Percentiles rank a stretch among this genome's conserved stretches.
phyloP scores from a whole-genome alignment of 2,329 filamentous ascomycete species.

The Rasamsonia emersonii region DNA sequence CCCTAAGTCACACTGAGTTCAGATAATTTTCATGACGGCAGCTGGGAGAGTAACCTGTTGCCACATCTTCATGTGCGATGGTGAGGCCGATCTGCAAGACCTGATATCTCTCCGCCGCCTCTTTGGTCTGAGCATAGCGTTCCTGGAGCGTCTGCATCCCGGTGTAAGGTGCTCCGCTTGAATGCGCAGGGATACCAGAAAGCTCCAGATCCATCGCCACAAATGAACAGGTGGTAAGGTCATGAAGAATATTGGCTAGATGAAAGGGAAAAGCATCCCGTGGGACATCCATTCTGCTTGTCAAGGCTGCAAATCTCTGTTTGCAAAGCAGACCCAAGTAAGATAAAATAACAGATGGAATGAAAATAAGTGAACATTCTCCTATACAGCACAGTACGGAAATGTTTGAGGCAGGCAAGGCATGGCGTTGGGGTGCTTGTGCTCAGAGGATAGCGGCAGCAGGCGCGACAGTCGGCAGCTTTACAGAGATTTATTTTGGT shows the following conservation, averaged over 20 bases:
- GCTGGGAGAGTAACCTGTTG: conserved; percentile 33
- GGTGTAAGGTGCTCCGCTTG: conserved; percentile 22
- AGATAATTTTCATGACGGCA: not conserved
- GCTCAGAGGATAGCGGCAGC: too few species aligned
- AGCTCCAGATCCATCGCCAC: conserved; percentile 60
- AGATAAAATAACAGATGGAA: not conserved
- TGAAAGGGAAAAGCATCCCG: conserved; percentile 40
- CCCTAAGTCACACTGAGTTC: conserved; percentile 21
- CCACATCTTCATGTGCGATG: conserved; percentile 49
- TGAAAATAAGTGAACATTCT: not conserved
- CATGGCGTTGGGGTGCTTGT: too few species aligned
- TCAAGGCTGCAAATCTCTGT: too few species aligned
- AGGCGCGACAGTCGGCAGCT: too few species aligned
- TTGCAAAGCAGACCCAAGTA: not conserved
- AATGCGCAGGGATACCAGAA: conserved; percentile 50
- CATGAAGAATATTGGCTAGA: conserved; percentile 48
- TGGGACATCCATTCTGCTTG: conserved; percentile 48
- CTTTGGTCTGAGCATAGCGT: conserved; percentile 52
- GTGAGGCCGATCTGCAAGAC: conserved; percentile 61
- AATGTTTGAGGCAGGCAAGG: too few species aligned
- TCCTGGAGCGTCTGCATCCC: conserved; percentile 48
- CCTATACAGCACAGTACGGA: too few species aligned
- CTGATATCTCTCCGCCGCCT: conserved; percentile 54
- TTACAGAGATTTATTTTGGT: too few species aligned
- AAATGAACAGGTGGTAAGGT: conserved; percentile 52